phyloP scores from a whole-genome alignment of 2,329 filamentous ascomycete genomes.

The Epichloe hybrida region DNA sequence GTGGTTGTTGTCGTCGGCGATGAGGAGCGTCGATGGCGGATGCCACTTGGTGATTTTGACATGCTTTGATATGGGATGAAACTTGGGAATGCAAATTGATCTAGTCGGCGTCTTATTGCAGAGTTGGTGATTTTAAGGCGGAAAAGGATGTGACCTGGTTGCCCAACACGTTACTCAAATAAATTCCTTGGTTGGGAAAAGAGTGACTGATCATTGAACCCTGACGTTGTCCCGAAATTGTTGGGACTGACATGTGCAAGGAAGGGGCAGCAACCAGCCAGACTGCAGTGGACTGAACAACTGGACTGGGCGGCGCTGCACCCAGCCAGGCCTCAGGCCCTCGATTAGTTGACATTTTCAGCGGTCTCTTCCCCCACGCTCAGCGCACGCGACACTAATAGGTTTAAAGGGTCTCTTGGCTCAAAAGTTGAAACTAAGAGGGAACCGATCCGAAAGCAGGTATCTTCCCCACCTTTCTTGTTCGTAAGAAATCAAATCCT shows the following conservation, averaged over 20 bases:
- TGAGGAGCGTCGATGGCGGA: conserved; percentile 9
- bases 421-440: neutral
- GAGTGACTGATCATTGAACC: neutral
- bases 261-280: neutral
- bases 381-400: too few relatives aligned
- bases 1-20: conserved; percentile 14
- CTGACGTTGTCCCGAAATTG: conserved; percentile 2
- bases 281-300: too few relatives aligned
- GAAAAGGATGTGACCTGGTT: too few relatives aligned
- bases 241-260: conserved; percentile 5
- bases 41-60: neutral
- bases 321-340: too few relatives aligned
- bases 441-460: neutral
- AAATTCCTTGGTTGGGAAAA: too few relatives aligned
- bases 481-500: neutral
- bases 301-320: too few relatives aligned
- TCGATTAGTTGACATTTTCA: too few relatives aligned
- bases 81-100: neutral
- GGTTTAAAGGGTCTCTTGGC: neutral
- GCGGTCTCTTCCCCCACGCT: too few relatives aligned
- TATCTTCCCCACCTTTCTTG: neutral
- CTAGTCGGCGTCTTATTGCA: neutral
- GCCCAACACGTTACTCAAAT: too few relatives aligned
- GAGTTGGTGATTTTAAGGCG: neutral
- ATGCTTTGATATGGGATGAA: neutral